Evolutionary conservation across 768 basidiomycete genomes (phyloP).

Genomic region (Collybiopsis luxurians): DNA sequence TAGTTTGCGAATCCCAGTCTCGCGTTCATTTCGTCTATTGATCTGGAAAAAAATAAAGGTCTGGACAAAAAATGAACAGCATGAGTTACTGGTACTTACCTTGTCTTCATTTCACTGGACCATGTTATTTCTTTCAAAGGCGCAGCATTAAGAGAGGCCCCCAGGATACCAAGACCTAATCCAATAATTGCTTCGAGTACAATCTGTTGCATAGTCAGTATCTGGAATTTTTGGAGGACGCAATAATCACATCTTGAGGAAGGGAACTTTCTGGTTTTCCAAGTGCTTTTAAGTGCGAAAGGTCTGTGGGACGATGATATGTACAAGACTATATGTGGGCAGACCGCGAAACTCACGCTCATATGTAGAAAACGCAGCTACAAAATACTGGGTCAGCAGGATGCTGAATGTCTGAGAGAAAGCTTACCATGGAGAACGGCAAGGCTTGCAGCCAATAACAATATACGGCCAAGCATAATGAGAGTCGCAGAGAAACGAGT

Average conservation of each 20-base stretch:
- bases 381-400: constrained; percentile 2
- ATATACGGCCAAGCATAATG: constrained; percentile 43
- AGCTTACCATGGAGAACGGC: constrained; percentile 53
- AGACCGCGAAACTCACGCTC: constrained; percentile 51
- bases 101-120: constrained; percentile 85
- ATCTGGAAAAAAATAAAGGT: constrained; percentile 33
- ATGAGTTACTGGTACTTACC: constrained; percentile 52
- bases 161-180: constrained; percentile 66
- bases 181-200: constrained; percentile 63
- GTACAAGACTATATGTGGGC: neutral
- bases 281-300: constrained; percentile 74
- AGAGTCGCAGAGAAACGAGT: constrained; percentile 4
- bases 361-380: constrained; percentile 80
- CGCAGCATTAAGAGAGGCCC: constrained; percentile 69
- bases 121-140: constrained; percentile 79
- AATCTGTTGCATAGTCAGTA: constrained; percentile 41
- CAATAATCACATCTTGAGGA: constrained; percentile 52
- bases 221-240: neutral
- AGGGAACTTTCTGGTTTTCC: constrained; percentile 66
- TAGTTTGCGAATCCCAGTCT: constrained; percentile 61
- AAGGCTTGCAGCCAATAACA: constrained; percentile 45
- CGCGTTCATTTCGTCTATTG: constrained; percentile 76
- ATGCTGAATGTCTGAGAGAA: neutral
- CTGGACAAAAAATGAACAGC: constrained; percentile 3
- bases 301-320: constrained; percentile 40